phyloP scores from a whole-genome alignment of 495 filamentous ascomycete genomes.

The Cercophora sp. region DNA sequence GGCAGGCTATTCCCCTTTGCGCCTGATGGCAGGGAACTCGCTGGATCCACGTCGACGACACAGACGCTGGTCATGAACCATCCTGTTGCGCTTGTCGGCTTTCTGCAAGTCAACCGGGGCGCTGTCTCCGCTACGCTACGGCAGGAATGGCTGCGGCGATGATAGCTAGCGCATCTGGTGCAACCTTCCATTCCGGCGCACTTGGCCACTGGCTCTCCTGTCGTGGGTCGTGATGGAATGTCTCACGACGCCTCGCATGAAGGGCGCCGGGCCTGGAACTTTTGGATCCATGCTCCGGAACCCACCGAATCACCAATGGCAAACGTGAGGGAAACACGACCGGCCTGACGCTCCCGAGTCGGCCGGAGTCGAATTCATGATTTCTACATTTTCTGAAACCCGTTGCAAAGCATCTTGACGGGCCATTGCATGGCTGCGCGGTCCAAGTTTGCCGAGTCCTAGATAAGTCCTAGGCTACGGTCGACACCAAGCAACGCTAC shows the following conservation, averaged over 20 bases:
- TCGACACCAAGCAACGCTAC: no score
- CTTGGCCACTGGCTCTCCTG: not conserved
- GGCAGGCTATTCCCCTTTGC: conserved; percentile 8
- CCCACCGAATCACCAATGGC: not conserved
- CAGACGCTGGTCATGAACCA: not conserved
- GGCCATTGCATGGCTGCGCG: not conserved
- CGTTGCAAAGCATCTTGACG: no score
- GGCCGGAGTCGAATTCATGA: not conserved
- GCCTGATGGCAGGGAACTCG: conserved; percentile 1
- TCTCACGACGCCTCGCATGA: conserved; percentile 16
- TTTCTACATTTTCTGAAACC: not conserved
- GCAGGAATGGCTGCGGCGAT: no score
- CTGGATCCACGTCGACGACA: conserved; percentile 2
- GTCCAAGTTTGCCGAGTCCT: conserved; percentile 1
- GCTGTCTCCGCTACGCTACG: not conserved
- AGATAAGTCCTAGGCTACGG: not conserved
- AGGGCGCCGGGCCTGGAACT: conserved; percentile 10
- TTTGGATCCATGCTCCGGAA: conserved; percentile 9
- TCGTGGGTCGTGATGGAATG: conserved; percentile 2
- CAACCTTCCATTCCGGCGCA: not conserved
- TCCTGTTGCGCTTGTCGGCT: not conserved
- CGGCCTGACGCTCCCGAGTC: not conserved
- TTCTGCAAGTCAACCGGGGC: conserved; percentile 1
- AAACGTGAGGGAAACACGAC: no score
- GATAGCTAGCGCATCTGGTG: not conserved